Evolutionary conservation across 805 yeast genomes (phyloP).

Genomic region (Torulaspora gathmanii): DNA sequence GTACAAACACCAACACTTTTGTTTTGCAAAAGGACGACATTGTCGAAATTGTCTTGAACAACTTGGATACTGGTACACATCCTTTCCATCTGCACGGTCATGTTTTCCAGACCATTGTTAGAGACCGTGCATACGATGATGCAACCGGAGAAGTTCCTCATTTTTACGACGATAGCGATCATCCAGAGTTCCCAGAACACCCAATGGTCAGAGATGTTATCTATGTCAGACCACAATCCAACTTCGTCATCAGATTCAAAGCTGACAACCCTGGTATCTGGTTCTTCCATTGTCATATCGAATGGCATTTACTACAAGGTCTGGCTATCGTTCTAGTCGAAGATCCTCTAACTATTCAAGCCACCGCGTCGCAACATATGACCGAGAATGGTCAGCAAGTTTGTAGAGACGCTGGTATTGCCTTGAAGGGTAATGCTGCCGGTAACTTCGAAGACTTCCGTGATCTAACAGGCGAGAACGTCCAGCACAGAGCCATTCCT

Average conservation of each 20-base stretch:
- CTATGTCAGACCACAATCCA: slow-evolving; percentile 76
- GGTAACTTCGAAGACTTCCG: slow-evolving; percentile 59
- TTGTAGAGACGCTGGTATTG: slow-evolving; percentile 55
- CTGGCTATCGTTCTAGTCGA: slow-evolving; percentile 76
- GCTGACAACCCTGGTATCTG: slow-evolving; percentile 98
- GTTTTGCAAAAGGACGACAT: slow-evolving; percentile 54
- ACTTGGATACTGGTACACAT: slow-evolving; percentile 85
- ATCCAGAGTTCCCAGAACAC: slow-evolving; percentile 53
- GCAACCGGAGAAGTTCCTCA: slow-evolving; percentile 50
- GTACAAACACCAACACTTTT: slow-evolving; percentile 71
- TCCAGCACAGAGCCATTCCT: slow-evolving; percentile 66
- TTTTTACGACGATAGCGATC: slow-evolving; percentile 52
- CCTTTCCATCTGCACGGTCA: slow-evolving; percentile 97
- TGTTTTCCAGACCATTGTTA: slow-evolving; percentile 71
- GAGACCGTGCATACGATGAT: slow-evolving; percentile 59
- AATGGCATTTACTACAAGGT: slow-evolving; percentile 97
- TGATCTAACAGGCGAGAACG: slow-evolving; percentile 70
- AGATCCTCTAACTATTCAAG: slow-evolving; percentile 70
- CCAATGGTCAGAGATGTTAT: slow-evolving; percentile 85
- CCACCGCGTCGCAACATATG: slow-evolving; percentile 48
- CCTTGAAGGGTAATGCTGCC: slow-evolving; percentile 81
- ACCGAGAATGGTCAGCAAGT: slow-evolving; percentile 55
- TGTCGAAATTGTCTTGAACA: slow-evolving; percentile 79
- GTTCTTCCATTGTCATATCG: slow-evolving; percentile 98
- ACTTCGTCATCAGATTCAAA: slow-evolving; percentile 77